Base-by-base conservation (phyloP, 352 stramenopile genomes). In the Pythium monospermum region DNA sequence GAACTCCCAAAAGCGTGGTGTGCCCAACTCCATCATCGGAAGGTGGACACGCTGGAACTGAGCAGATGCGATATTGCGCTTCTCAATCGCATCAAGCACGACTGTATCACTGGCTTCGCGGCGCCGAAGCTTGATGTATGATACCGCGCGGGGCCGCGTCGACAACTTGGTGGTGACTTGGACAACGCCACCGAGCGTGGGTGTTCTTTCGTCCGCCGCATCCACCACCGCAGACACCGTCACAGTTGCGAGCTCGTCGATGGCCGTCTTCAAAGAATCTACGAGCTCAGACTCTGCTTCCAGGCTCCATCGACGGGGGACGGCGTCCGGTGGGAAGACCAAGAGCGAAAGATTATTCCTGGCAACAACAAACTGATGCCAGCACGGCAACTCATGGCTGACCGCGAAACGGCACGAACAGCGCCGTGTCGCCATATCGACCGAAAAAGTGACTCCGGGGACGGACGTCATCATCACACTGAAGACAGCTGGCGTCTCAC, bases 1-100 rank as follows among this genome's bases (percentile, higher is more conserved):
- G 13, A n/a, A 41, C 16, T 6, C 36, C 36, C 36, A 41, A 11
- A 41, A 41, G n/a, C 25, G 22, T 7, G 36, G 8, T 23, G 36
- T 41, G 36, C 36, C 25, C 15, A 41, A 11, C 36, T 41, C 36
- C 36, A 41, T 41, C 36, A 41, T 41, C n/a, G 36, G 36, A 4
- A 4, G 6, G 36, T 26, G 36, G 16, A 41, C n/a, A 3, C 36
- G 36, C 13, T 13, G 4, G 25, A 41, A 41, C 36, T 41, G 36
- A 11, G 36, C 22, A 6, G 25, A n/a, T 5, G 36, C 36, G n/a
- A 41, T 41, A 21, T 41, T 41, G 10, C 36, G 36, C 36, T 41
- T 41, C 36, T 41, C 36, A 4, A 41, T 11, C 6, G 36, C 36
- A 21, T 41, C 36, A 6, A 41, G 25, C 12, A 41, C 36, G 25